Percentiles rank a stretch among this genome's conserved stretches.
phyloP scores from a whole-genome alignment of 1,139 yeast genomes.

The Sporopachydermia cereana region DNA sequence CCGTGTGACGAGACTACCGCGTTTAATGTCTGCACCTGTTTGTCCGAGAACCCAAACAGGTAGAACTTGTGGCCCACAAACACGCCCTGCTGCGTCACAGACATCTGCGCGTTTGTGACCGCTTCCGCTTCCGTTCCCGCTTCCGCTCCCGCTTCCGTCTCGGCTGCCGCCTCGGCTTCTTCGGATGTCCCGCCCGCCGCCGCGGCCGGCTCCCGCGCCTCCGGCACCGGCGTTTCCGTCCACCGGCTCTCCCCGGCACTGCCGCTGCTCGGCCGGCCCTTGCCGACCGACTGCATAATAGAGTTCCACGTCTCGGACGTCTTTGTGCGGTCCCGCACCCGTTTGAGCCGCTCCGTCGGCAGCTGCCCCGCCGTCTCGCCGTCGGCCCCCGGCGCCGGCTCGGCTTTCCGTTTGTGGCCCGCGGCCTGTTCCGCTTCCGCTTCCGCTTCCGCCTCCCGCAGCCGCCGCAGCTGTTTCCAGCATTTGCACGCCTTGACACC shows the following conservation, averaged over 20 bases:
- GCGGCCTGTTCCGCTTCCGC: constrained; percentile 15
- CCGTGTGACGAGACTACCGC: constrained; percentile 29
- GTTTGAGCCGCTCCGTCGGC: constrained; percentile 8
- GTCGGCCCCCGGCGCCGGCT: constrained; percentile 11
- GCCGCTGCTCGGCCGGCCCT: neutral
- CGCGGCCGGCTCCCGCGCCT: constrained; percentile 9
- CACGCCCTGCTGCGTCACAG: constrained; percentile 12
- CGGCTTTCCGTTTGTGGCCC: constrained; percentile 12
- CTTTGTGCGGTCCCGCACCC: constrained; percentile 13
- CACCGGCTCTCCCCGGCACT: neutral
- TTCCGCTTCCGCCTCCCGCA: constrained; percentile 5
- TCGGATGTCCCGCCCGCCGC: neutral
- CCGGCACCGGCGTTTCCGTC: neutral
- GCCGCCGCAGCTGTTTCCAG: constrained; percentile 30
- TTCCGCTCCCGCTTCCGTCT: constrained; percentile 5
- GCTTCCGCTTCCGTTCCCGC: neutral
- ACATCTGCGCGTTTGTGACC: neutral
- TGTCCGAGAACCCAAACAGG: constrained; percentile 13
- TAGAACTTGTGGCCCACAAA: constrained; percentile 15
- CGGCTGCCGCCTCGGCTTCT: constrained; percentile 1
- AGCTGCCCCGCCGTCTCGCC: constrained; percentile 7
- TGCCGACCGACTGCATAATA: constrained; percentile 10
- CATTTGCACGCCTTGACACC: constrained; percentile 41
- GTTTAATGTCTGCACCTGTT: constrained; percentile 18
- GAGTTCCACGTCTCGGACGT: constrained; percentile 16